Conservation (phyloP, 176 grass and related monocot species). For the Oryza meridionalis region DNA sequence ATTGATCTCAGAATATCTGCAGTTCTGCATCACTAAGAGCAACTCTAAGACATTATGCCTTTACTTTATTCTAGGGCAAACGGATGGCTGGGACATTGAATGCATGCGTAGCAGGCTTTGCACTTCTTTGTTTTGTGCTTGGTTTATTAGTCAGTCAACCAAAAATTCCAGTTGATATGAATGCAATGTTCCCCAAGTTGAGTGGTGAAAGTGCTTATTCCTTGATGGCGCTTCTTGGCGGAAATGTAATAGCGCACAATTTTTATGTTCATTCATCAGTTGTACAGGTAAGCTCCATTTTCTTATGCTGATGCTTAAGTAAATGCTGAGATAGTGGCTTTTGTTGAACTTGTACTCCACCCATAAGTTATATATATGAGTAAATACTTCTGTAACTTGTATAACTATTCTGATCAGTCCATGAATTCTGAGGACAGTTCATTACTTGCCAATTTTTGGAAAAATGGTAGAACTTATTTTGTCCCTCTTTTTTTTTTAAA, state of each 20-base stretch:
- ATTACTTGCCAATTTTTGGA: neutral
- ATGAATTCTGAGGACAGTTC: no score
- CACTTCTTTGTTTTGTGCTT: conserved; percentile 73
- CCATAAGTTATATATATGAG: neutral
- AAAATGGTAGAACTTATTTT: neutral
- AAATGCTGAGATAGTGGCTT: neutral
- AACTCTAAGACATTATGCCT: conserved; percentile 7
- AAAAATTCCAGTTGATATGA: conserved; percentile 59
- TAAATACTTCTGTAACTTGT: neutral
- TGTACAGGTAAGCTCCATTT: conserved; percentile 51
- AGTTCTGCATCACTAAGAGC: neutral
- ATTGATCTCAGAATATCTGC: neutral
- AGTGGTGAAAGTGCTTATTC: conserved; percentile 84
- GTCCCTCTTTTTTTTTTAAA: neutral
- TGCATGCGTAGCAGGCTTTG: conserved; percentile 59
- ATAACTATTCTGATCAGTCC: neutral
- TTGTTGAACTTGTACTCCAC: neutral
- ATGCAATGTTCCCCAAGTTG: conserved; percentile 83
- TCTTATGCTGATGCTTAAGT: neutral
- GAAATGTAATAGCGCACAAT: conserved; percentile 86
- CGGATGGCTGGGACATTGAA: conserved; percentile 48
- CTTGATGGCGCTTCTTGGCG: conserved; percentile 81
- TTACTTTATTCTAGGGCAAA: conserved; percentile 51
- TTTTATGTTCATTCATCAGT: conserved; percentile 81
- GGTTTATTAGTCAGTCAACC: conserved; percentile 80